Evolutionary conservation across 2,329 filamentous ascomycete genomes (phyloP).

Genomic region (Pezicula neosporulosa): DNA sequence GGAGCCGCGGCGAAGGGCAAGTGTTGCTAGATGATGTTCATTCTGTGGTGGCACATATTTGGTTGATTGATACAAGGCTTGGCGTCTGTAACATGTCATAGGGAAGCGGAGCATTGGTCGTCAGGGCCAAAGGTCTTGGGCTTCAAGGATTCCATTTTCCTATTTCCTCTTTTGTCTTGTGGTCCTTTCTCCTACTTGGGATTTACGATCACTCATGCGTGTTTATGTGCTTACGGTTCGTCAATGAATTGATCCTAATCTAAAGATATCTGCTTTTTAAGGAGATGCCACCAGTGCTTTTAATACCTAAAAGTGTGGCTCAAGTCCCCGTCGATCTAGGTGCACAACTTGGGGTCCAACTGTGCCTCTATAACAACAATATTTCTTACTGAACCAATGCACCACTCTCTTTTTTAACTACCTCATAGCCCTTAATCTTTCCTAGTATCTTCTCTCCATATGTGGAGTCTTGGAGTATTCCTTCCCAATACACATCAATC

Average conservation of each 20-base stretch:
- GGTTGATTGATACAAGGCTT: constrained; percentile 24
- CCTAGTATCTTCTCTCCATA: too few species aligned
- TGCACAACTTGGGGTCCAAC: too few species aligned
- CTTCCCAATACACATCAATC: too few species aligned
- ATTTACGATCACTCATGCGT: constrained; percentile 7
- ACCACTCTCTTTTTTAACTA: too few species aligned
- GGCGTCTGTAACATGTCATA: constrained; percentile 26
- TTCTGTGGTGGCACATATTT: constrained; percentile 15
- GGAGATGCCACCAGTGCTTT: neutral
- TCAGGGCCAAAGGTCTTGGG: constrained; percentile 14
- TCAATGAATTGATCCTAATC: constrained; percentile 11
- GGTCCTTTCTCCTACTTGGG: constrained; percentile 4
- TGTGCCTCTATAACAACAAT: too few species aligned
- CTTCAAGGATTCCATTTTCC: constrained; percentile 7
- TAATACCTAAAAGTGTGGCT: too few species aligned
- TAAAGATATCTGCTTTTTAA: neutral
- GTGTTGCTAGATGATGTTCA: constrained; percentile 61
- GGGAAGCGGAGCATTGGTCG: constrained; percentile 18
- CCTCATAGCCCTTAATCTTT: too few species aligned
- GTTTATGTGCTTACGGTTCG: constrained; percentile 2
- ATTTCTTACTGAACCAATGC: too few species aligned
- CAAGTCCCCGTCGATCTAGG: too few species aligned
- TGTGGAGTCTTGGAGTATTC: too few species aligned
- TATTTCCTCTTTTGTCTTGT: constrained; percentile 3
- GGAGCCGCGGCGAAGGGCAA: constrained; percentile 72